Percentiles rank a stretch among this genome's conserved stretches.
Conservation (phyloP, 371 early-diverging fungal species). For the Mucor ambiguus region DNA sequence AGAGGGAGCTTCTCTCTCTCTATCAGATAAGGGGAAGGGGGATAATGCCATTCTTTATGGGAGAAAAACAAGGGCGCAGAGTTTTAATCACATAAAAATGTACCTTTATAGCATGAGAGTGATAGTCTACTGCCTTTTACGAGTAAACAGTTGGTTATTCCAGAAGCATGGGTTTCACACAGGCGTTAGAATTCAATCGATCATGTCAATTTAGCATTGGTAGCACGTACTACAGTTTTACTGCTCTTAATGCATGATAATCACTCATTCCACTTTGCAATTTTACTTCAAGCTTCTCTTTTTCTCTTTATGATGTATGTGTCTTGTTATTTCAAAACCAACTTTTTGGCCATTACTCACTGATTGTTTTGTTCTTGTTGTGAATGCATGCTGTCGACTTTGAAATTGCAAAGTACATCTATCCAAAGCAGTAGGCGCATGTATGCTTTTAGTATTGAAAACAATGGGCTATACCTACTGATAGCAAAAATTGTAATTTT, state of each 20-base stretch:
- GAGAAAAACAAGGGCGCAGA: neutral
- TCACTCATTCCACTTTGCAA: neutral
- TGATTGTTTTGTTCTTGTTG: neutral
- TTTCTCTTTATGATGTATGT: neutral
- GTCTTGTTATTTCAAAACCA: neutral
- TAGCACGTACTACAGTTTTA: neutral
- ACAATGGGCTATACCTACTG: neutral
- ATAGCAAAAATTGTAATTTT: no score
- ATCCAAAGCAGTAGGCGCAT: neutral
- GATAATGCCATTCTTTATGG: neutral
- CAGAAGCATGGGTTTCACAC: neutral
- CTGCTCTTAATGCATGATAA: neutral
- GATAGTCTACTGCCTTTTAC: neutral
- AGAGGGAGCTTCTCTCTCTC: neutral
- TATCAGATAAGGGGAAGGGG: neutral
- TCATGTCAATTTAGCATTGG: neutral
- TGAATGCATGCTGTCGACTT: neutral
- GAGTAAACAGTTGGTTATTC: neutral
- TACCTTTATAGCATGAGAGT: neutral
- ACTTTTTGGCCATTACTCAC: neutral
- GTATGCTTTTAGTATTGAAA: neutral
- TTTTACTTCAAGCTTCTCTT: neutral
- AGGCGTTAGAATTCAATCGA: neutral
- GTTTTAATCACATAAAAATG: neutral
- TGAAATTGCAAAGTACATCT: neutral